Conservation (phyloP, 495 filamentous ascomycete genomes). For the Trypethelium eluteriae region DNA sequence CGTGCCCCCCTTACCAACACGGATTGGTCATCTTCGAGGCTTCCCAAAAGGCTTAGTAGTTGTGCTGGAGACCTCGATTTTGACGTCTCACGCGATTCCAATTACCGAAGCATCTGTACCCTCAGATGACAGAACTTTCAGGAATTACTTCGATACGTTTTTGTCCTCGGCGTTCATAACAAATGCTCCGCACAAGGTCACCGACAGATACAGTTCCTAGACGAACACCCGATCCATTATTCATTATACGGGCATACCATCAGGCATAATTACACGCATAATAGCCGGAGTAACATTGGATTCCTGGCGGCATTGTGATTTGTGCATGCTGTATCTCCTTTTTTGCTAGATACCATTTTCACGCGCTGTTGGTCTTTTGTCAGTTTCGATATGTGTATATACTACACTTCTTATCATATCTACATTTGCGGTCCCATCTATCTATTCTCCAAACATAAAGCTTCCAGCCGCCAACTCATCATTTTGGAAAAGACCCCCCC, state of each 20-base stretch:
- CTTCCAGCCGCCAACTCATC: too few species aligned
- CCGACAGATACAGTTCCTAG: conserved; percentile 4
- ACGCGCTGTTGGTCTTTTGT: not conserved
- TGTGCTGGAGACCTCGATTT: too few species aligned
- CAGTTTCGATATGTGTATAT: not conserved
- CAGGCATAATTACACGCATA: not conserved
- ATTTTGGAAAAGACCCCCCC: too few species aligned
- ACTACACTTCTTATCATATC: not conserved
- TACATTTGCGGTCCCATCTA: too few species aligned
- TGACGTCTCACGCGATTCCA: too few species aligned
- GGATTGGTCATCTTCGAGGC: too few species aligned
- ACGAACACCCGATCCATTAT: not conserved
- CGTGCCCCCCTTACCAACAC: too few species aligned
- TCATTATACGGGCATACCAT: not conserved
- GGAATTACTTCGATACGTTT: not conserved
- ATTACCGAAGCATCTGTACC: too few species aligned
- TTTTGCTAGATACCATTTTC: conserved; percentile 6
- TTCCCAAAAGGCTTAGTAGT: too few species aligned
- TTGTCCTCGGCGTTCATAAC: not conserved
- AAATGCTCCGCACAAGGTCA: not conserved
- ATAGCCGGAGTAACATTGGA: not conserved
- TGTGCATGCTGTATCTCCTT: not conserved
- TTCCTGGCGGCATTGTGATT: conserved; percentile 5
- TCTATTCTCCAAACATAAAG: too few species aligned
- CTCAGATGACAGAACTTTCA: not conserved